Percentiles rank a stretch among this genome's conserved stretches.
Conservation (phyloP, 257 asterid species). For the Gentiana dahurica region DNA sequence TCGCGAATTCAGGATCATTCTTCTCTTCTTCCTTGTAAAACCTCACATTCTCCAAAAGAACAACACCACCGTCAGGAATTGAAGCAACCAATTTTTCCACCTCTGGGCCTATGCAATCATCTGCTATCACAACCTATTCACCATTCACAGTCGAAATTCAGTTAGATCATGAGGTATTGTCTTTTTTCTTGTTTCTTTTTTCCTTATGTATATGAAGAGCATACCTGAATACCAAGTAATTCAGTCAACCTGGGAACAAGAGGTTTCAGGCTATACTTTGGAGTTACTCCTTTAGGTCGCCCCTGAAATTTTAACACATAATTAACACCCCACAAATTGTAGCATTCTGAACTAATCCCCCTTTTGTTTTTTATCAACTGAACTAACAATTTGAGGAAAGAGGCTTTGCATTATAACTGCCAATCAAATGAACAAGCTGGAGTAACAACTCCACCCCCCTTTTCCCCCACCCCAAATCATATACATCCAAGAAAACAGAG, state of each 20-base stretch:
- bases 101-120: slow-evolving; percentile 78
- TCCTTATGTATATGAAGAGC: not conserved
- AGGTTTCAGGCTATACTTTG: slow-evolving; percentile 26
- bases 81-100: slow-evolving; percentile 69
- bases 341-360: no score
- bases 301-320: slow-evolving; percentile 20
- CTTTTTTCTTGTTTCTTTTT: not conserved
- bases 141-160: not conserved
- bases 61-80: slow-evolving; percentile 65
- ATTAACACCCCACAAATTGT: not conserved
- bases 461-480: no score
- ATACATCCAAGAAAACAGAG: no score
- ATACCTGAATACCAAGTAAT: slow-evolving; percentile 63
- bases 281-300: slow-evolving; percentile 35
- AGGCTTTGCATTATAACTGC: no score
- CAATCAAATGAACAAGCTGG: not conserved
- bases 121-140: slow-evolving; percentile 71
- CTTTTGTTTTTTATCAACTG: no score
- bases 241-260: slow-evolving; percentile 64
- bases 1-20: slow-evolving; percentile 81
- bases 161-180: not conserved
- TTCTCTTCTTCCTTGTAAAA: slow-evolving; percentile 92
- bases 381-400: no score
- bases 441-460: not conserved
- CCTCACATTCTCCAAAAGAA: slow-evolving; percentile 81